A percentile compares a stretch with the other conserved stretches of the same genome.
These are phyloP conservation scores for Candida qinlingensis DNA, from an alignment of 805 yeast species.

Conservation along the genomic window DNA sequence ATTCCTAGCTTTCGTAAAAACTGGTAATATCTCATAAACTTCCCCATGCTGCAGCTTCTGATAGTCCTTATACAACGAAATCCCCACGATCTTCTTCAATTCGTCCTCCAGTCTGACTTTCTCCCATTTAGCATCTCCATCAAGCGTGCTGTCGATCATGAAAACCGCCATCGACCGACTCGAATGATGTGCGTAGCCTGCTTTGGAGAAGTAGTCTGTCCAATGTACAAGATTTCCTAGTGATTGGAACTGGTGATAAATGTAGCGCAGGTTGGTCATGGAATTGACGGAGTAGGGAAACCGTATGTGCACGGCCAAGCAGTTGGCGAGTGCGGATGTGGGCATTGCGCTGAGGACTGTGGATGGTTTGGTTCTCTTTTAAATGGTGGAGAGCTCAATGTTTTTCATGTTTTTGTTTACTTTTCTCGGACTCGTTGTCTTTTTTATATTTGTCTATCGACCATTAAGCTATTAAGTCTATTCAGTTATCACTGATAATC, in stretches of 20 bases:
- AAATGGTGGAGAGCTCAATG: too few species aligned
- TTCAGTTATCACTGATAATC: too few species aligned
- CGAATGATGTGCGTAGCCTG: conserved; percentile 13
- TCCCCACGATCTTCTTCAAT: conserved; percentile 8
- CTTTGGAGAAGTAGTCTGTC: conserved; percentile 11
- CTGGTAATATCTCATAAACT: conserved; percentile 3
- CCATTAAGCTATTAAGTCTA: too few species aligned
- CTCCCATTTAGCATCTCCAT: neutral
- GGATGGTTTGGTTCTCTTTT: too few species aligned
- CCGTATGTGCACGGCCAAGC: conserved; percentile 10
- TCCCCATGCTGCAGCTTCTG: neutral
- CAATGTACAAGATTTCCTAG: conserved; percentile 11
- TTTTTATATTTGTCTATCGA: too few species aligned
- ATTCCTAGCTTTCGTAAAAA: neutral
- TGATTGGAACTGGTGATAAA: conserved; percentile 6
- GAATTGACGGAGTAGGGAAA: conserved; percentile 6
- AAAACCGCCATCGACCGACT: conserved; percentile 13
- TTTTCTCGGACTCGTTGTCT: too few species aligned
- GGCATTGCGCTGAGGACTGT: neutral
- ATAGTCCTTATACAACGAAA: conserved; percentile 1
- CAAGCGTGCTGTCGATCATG: neutral
- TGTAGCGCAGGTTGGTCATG: neutral
- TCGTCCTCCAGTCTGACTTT: neutral
- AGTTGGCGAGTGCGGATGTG: neutral
- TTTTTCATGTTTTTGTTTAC: too few species aligned